Conservation (phyloP, 1,139 yeast genomes). For the Saccharomyces hybrid region DNA sequence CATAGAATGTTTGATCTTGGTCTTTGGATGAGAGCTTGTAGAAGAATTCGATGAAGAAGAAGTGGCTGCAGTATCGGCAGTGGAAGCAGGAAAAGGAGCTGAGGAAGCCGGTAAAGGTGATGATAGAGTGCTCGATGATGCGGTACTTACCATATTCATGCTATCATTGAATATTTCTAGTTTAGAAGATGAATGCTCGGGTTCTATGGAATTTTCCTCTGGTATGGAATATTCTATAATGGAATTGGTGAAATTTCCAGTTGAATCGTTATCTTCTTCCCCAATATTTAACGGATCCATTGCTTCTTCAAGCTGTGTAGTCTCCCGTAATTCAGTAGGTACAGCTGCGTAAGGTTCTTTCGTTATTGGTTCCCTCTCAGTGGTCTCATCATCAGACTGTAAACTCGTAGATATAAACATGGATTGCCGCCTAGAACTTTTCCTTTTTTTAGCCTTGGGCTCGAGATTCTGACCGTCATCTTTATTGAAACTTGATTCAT, state of each 20-base stretch:
- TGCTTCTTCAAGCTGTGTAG: not conserved
- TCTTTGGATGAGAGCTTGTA: slow-evolving; percentile 14
- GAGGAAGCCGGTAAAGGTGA: not conserved
- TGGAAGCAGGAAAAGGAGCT: not conserved
- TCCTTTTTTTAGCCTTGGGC: slow-evolving; percentile 29
- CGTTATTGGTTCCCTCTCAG: not conserved
- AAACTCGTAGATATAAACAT: slow-evolving; percentile 32
- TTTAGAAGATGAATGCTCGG: slow-evolving; percentile 14
- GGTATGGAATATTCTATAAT: slow-evolving; percentile 30
- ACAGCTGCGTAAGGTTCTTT: not conserved
- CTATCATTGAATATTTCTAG: slow-evolving; percentile 20
- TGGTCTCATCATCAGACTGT: slow-evolving; percentile 8
- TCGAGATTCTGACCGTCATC: slow-evolving; percentile 8
- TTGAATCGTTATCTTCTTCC: slow-evolving; percentile 14
- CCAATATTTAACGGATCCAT: slow-evolving; percentile 1
- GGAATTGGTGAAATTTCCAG: slow-evolving; percentile 23
- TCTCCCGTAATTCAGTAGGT: not conserved
- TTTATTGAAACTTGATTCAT: slow-evolving; percentile 6
- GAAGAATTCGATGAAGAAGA: not conserved
- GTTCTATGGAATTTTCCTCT: slow-evolving; percentile 17
- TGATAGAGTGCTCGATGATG: not conserved
- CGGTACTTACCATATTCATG: not conserved
- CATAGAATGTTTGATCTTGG: slow-evolving; percentile 27
- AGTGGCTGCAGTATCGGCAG: not conserved
- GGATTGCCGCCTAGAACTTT: slow-evolving; percentile 36